These are phyloP conservation scores for Sparassis latifolia DNA, from an alignment of 1,284 basidiomycete species.

Conservation along the genomic window DNA sequence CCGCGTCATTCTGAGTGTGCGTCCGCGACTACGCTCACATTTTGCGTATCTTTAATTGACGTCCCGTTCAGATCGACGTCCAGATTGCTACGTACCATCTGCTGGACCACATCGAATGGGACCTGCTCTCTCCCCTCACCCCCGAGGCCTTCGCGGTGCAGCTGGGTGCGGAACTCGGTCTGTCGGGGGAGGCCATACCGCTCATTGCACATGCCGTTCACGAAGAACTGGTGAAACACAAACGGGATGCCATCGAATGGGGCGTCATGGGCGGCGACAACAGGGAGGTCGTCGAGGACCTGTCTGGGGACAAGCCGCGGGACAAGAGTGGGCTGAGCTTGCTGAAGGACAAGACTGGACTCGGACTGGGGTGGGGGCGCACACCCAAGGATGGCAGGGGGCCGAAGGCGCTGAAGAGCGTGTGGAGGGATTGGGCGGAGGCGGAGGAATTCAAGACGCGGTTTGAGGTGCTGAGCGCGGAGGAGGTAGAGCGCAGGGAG, in stretches of 20 bases:
- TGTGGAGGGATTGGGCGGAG: constrained; percentile 95
- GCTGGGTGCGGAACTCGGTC: constrained; percentile 83
- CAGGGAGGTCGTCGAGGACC: constrained; percentile 18
- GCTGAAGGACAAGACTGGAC: constrained; percentile 73
- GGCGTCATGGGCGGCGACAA: constrained; percentile 69
- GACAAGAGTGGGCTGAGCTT: constrained; percentile 46
- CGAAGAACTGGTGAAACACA: constrained; percentile 92
- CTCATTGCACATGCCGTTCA: constrained; percentile 90
- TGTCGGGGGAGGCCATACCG: constrained; percentile 83
- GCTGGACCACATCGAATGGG: constrained; percentile 97
- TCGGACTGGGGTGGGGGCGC: constrained; percentile 64
- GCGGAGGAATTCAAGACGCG: constrained; percentile 88
- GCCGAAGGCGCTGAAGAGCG: constrained; percentile 77
- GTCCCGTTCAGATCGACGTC: constrained; percentile 78
- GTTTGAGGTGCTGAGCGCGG: constrained; percentile 79
- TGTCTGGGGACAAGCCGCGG: constrained; percentile 25
- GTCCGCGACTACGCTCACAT: constrained; percentile 23
- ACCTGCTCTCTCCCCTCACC: constrained; percentile 86
- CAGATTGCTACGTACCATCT: constrained; percentile 91
- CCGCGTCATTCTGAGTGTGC: constrained; percentile 83
- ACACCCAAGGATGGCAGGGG: constrained; percentile 68
- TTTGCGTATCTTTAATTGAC: constrained; percentile 1
- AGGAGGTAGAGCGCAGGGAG: constrained; percentile 88
- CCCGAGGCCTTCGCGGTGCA: constrained; percentile 81
- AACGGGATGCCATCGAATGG: constrained; percentile 91